Percentiles rank a stretch among this genome's conserved stretches.
Evolutionary conservation across 352 stramenopile species (phyloP).

Genomic region (Phytophthora melonis): DNA sequence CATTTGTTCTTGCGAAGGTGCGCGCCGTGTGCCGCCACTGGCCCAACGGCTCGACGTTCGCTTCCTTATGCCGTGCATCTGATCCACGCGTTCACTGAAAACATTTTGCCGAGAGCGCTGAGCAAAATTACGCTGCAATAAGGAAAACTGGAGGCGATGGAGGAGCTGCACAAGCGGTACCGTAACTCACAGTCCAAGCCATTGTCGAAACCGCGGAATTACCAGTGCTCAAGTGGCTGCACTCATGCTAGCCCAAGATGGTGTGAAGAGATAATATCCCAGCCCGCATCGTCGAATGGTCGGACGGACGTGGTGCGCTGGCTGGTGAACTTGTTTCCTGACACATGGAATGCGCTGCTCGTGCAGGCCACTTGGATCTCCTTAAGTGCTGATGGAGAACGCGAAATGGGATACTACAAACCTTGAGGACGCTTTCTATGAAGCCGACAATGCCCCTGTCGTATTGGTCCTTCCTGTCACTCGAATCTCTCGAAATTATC

Average conservation of each 20-base stretch:
- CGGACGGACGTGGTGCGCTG: background rate
- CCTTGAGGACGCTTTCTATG: slow-evolving; percentile 5
- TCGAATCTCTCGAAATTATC: slow-evolving; percentile 17
- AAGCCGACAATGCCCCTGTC: background rate
- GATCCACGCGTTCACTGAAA: background rate
- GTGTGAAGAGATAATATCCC: background rate
- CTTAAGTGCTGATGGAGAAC: slow-evolving; percentile 25
- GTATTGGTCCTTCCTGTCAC: background rate
- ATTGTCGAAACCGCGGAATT: background rate
- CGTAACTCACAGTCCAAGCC: background rate
- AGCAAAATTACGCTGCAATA: background rate
- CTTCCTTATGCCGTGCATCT: background rate
- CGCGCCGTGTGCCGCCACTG: background rate
- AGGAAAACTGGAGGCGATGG: background rate
- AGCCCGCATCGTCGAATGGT: background rate
- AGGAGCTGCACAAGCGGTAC: background rate
- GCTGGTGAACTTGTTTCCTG: background rate
- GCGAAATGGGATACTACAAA: slow-evolving; percentile 9
- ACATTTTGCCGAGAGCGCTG: background rate
- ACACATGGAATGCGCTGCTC: background rate
- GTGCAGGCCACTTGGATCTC: background rate
- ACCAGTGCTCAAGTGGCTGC: background rate
- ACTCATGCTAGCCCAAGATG: background rate
- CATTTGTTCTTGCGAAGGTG: background rate
- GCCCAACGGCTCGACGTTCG: background rate